A percentile compares a stretch with the other conserved stretches of the same genome.
Conservation (phyloP, 208 protist genomes). For the Leishmania gerbilli region DNA sequence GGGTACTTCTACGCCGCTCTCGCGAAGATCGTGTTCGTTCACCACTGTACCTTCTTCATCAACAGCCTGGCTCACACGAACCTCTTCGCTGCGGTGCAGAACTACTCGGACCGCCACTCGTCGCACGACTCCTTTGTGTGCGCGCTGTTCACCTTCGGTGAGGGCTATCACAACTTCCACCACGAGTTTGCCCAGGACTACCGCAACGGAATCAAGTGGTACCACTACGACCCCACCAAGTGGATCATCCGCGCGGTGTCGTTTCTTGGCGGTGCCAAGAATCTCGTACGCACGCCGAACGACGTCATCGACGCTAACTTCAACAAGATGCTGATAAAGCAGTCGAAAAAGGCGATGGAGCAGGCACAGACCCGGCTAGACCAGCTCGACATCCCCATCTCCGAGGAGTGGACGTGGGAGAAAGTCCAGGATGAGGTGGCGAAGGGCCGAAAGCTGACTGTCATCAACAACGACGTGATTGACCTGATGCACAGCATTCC, state of each 20-base stretch:
- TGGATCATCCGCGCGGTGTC: slow-evolving; percentile 74
- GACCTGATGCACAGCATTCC: slow-evolving; percentile 67
- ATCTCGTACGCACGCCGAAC: slow-evolving; percentile 70
- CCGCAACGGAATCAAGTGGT: slow-evolving; percentile 90
- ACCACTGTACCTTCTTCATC: slow-evolving; percentile 94
- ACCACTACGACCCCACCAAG: slow-evolving; percentile 93
- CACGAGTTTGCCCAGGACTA: slow-evolving; percentile 94
- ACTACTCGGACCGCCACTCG: slow-evolving; percentile 81
- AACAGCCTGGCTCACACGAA: slow-evolving; percentile 90
- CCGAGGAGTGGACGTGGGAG: slow-evolving; percentile 60
- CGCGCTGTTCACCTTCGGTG: slow-evolving; percentile 85
- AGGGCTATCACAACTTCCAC: slow-evolving; percentile 95
- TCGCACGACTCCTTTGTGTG: slow-evolving; percentile 85
- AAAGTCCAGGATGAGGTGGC: slow-evolving; percentile 59
- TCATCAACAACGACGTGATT: slow-evolving; percentile 70
- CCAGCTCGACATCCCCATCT: slow-evolving; percentile 41
- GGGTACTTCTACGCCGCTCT: slow-evolving; percentile 88
- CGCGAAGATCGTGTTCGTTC: slow-evolving; percentile 79
- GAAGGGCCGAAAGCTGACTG: slow-evolving; percentile 64
- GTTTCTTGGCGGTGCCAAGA: slow-evolving; percentile 60
- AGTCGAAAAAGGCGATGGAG: slow-evolving; percentile 38
- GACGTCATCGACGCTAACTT: slow-evolving; percentile 66
- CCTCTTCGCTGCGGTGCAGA: slow-evolving; percentile 69
- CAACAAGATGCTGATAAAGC: slow-evolving; percentile 55
- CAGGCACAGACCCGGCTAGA: slow-evolving; percentile 41